A percentile compares a stretch with the other conserved stretches of the same genome.
Conservation (phyloP, 768 basidiomycete species). For the Trametes maxima region DNA sequence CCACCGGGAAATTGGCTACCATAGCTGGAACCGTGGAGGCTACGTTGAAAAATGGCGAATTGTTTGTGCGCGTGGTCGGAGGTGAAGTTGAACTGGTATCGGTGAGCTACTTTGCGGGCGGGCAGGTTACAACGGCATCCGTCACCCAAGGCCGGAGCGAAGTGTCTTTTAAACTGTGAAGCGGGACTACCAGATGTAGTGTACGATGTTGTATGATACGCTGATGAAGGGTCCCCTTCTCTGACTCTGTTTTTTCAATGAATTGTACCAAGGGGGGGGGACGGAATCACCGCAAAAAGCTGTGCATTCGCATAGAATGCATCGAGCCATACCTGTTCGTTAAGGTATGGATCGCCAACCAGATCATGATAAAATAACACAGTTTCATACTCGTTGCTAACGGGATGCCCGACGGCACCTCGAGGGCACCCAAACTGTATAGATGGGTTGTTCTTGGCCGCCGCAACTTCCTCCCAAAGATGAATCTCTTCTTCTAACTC, state of each 20-base stretch:
- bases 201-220: background rate
- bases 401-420: too few relatives aligned
- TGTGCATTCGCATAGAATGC: background rate
- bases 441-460: too few relatives aligned
- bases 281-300: too few relatives aligned
- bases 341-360: background rate
- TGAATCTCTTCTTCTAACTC: too few relatives aligned
- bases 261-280: too few relatives aligned
- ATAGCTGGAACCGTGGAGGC: constrained; percentile 46
- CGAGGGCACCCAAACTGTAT: too few relatives aligned
- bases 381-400: too few relatives aligned
- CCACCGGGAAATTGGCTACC: constrained; percentile 43
- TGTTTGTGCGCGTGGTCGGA: constrained; percentile 24
- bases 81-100: constrained; percentile 20
- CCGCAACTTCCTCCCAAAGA: too few relatives aligned
- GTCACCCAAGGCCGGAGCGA: constrained; percentile 8
- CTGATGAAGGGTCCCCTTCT: background rate
- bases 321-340: background rate
- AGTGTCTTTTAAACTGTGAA: constrained; percentile 19
- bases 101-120: constrained; percentile 19
- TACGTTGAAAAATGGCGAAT: constrained; percentile 34
- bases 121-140: background rate
- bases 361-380: background rate
- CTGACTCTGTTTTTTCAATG: too few relatives aligned
- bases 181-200: background rate